Base-by-base conservation (phyloP, 2,329 filamentous ascomycete genomes). In the Aspergillus cejpii region DNA sequence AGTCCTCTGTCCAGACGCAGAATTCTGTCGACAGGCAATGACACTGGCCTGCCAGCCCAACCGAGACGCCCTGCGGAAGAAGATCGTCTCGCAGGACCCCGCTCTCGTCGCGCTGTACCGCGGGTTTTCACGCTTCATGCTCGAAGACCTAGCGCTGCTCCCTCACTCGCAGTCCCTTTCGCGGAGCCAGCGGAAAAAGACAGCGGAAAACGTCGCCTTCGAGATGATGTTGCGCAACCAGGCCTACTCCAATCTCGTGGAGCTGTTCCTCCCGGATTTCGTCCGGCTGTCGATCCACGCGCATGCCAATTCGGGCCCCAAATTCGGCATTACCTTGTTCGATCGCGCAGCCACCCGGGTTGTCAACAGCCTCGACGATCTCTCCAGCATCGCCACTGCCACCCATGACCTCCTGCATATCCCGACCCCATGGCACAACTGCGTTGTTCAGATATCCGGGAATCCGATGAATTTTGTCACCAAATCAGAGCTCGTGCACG, bases 221-320 rank as follows among this genome's bases (percentile, higher is more conserved):
- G 64, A 67, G 44, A 69, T 67, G 64, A 62, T 67, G 21, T 24
- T 52, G 60, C 61, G 71, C 6, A 74, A 74, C 49, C 70, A 73
- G 46, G 70, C 70, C 7, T 74, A 74, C 47, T 74, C 71, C 2
- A 74, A 73, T 39, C 60, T 74, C 11, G 62, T 72, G n/a, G 69
- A 73, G 55, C 53, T 73, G 3, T 50, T 74, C 2, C 67, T 73
- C 47, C 72, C 72, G 1, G 64, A 69, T 45, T 65, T 70, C 43
- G 59, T 75, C 33, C 69, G 71, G n/a, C 61, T 74, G 0, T 74
- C 70, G 0, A 74, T 74, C 38, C 72, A 74, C 44, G 70, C 71
- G 5, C 23, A 24, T 24, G 5, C 23, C 5, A 24, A 24, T 24
- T 24, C 23, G 5, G 23, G 69, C 1, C 69, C 69, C 2, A 72